These are phyloP conservation scores for Datura wrightii DNA, from an alignment of 257 asterid genomes.

Conservation along the genomic window DNA sequence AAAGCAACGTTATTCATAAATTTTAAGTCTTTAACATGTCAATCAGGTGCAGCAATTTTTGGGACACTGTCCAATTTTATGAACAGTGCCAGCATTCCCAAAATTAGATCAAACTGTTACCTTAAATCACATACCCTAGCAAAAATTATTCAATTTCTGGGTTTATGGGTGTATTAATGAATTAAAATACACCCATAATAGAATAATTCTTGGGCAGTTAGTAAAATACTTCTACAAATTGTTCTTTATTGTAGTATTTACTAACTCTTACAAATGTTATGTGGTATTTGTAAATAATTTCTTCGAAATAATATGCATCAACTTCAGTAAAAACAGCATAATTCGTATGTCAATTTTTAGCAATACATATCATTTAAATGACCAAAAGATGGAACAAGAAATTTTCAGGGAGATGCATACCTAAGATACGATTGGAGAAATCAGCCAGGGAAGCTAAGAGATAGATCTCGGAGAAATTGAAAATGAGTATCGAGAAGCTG, in stretches of 20 bases:
- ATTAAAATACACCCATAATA: no score
- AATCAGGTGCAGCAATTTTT: constrained; percentile 1
- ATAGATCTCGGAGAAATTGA: background rate
- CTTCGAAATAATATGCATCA: background rate
- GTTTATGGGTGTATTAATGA: no score
- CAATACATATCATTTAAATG: background rate
- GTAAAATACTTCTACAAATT: background rate
- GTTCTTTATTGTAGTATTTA: background rate
- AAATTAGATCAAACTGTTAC: background rate
- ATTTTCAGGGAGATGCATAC: no score
- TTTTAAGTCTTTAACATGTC: background rate
- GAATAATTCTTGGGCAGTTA: no score
- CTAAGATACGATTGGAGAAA: no score
- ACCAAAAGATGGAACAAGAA: no score
- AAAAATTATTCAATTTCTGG: background rate
- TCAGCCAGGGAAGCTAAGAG: background rate
- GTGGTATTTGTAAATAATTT: background rate
- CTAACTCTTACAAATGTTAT: background rate
- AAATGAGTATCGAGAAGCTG: constrained; percentile 55
- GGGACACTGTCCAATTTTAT: background rate
- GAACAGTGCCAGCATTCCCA: background rate
- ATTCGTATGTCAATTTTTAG: background rate
- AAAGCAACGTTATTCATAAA: no score
- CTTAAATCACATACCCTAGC: background rate
- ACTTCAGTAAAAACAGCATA: background rate